Percentiles rank a stretch among this genome's conserved stretches.
Evolutionary conservation across 352 stramenopile genomes (phyloP).

Genomic region (Pythium pyrilobum): DNA sequence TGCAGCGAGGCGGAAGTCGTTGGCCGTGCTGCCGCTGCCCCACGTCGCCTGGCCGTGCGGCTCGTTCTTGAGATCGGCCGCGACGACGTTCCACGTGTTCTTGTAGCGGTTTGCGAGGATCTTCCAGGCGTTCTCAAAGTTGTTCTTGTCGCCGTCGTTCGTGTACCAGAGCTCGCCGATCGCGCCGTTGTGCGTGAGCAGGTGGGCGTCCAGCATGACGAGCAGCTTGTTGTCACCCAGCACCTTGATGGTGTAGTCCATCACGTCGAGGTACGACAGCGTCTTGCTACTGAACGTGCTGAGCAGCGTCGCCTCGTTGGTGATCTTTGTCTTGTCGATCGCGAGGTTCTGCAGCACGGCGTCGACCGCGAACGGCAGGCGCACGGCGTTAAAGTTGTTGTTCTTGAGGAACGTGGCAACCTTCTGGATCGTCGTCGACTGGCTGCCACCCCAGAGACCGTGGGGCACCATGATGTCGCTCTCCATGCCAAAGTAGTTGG

Average conservation of each 20-base stretch:
- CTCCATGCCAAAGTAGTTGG: constrained; percentile 63
- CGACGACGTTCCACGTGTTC: constrained; percentile 40
- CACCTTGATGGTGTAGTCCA: constrained; percentile 39
- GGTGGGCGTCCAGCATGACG: constrained; percentile 44
- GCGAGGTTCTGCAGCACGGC: constrained; percentile 31
- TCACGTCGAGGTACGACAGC: constrained; percentile 43
- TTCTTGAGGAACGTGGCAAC: constrained; percentile 29
- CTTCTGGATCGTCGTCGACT: constrained; percentile 39
- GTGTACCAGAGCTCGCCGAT: constrained; percentile 50
- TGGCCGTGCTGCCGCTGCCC: constrained; percentile 29
- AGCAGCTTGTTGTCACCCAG: constrained; percentile 29
- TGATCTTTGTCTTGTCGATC: constrained; percentile 35
- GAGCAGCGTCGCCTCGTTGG: constrained; percentile 24
- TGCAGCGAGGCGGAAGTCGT: constrained; percentile 45
- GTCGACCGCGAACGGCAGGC: constrained; percentile 40
- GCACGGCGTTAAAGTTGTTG: constrained; percentile 50
- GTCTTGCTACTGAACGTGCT: constrained; percentile 22
- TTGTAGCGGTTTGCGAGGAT: constrained; percentile 30
- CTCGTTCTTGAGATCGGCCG: constrained; percentile 53
- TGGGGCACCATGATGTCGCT: constrained; percentile 52
- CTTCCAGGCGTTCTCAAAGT: constrained; percentile 27
- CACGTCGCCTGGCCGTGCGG: constrained; percentile 44
- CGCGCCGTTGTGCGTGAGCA: constrained; percentile 27
- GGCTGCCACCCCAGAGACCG: constrained; percentile 47
- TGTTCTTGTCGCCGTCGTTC: constrained; percentile 13